phyloP scores from a whole-genome alignment of 805 yeast species.

The Danielozyma ontarioensis region DNA sequence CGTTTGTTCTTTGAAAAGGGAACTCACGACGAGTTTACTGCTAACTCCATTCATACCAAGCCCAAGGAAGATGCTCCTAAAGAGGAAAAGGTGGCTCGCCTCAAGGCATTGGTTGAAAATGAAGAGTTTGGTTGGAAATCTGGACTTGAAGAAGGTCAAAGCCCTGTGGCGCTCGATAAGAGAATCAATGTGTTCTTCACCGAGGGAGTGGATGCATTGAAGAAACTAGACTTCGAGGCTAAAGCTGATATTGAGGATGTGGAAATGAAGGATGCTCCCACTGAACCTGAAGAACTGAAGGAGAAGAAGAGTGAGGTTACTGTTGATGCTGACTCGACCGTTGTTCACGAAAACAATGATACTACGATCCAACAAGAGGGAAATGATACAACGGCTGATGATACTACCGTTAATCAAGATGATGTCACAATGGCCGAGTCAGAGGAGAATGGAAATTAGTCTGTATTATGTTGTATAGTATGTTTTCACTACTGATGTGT shows the following conservation, averaged over 20 bases:
- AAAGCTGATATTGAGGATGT: too few relatives aligned
- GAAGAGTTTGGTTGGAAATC: conserved; percentile 51
- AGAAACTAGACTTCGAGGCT: conserved; percentile 1
- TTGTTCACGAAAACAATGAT: conserved; percentile 42
- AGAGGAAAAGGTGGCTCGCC: conserved; percentile 26
- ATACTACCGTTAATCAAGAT: conserved; percentile 26
- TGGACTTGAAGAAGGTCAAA: conserved; percentile 36
- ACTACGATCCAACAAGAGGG: conserved; percentile 44
- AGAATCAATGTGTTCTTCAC: conserved; percentile 29
- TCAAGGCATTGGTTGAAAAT: conserved; percentile 43
- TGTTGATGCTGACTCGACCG: conserved; percentile 47
- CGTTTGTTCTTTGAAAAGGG: conserved; percentile 74
- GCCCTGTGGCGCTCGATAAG: conserved; percentile 22
- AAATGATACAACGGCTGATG: conserved; percentile 45
- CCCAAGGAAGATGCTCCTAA: conserved; percentile 21
- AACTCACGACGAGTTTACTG: conserved; percentile 73
- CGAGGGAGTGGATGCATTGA: conserved; percentile 34
- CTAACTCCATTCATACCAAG: conserved; percentile 47
- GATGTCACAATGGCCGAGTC: conserved; percentile 15
- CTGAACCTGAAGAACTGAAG: conserved; percentile 13
- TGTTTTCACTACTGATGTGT: not conserved
- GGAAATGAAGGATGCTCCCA: conserved; percentile 9
- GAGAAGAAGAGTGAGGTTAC: conserved; percentile 3
- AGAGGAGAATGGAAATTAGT: not conserved
- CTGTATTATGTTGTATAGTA: not conserved